A percentile compares a stretch with the other conserved stretches of the same genome.
Conservation (phyloP, 805 yeast species). For the Ogataea naganishii region DNA sequence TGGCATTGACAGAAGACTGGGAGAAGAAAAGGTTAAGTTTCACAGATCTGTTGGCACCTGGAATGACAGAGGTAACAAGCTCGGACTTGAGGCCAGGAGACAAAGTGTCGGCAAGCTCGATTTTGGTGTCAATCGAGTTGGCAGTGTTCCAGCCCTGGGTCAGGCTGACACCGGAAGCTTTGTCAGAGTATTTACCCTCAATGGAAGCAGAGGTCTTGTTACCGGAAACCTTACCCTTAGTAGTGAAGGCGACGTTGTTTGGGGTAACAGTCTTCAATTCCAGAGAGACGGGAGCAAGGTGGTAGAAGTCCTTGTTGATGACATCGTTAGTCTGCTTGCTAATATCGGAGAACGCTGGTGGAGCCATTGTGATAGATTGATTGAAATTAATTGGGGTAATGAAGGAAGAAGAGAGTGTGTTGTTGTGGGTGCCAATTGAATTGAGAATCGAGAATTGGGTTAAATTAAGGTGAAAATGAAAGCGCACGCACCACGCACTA, state of each 20-base stretch:
- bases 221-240: constrained; percentile 82
- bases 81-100: constrained; percentile 95
- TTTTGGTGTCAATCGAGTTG: constrained; percentile 84
- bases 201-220: constrained; percentile 71
- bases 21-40: constrained; percentile 84
- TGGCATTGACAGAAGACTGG: constrained; percentile 88
- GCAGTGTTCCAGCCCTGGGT: constrained; percentile 98
- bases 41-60: constrained; percentile 77
- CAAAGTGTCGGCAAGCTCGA: constrained; percentile 84
- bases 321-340: constrained; percentile 89
- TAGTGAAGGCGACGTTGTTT: constrained; percentile 91
- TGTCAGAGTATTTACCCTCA: constrained; percentile 90
- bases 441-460: no score
- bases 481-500: no score
- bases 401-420: no score
- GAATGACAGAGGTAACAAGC: constrained; percentile 78
- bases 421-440: no score
- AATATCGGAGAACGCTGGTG: constrained; percentile 89
- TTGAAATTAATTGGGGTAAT: no score
- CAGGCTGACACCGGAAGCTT: constrained; percentile 82
- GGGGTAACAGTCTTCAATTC: constrained; percentile 92
- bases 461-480: no score
- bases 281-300: constrained; percentile 75
- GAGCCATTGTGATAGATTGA: constrained; percentile 70
- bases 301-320: constrained; percentile 88